Evolutionary conservation across 2,329 filamentous ascomycete genomes (phyloP).

Genomic region (Alternaria conjuncta): DNA sequence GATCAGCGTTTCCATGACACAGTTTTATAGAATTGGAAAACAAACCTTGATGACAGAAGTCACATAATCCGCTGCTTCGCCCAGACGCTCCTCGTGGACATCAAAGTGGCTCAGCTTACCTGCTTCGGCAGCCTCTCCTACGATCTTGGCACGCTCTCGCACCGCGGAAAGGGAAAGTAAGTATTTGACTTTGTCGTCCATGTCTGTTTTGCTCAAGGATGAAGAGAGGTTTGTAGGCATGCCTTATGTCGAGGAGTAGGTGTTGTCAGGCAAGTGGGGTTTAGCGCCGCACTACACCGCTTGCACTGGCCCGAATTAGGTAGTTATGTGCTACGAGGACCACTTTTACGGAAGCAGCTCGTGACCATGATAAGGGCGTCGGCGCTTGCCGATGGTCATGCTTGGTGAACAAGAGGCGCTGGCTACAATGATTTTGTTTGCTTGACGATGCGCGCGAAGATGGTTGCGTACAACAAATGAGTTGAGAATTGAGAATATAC

Average conservation of each 20-base stretch:
- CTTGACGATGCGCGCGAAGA: neutral
- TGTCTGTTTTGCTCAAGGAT: slow-evolving; percentile 1
- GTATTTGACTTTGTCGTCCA: slow-evolving; percentile 34
- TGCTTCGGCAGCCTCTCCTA: slow-evolving; percentile 31
- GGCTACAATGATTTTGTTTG: neutral
- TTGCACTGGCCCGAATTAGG: slow-evolving; percentile 6
- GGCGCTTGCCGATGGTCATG: slow-evolving; percentile 3
- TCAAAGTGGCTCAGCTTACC: slow-evolving; percentile 77
- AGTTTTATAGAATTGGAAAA: neutral
- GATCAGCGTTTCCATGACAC: neutral
- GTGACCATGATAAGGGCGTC: slow-evolving; percentile 10
- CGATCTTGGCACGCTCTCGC: slow-evolving; percentile 35
- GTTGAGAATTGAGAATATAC: slow-evolving; percentile 11
- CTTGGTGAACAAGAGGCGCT: neutral
- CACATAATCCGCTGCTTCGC: slow-evolving; percentile 80
- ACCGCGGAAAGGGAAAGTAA: slow-evolving; percentile 35
- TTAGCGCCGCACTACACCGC: slow-evolving; percentile 3
- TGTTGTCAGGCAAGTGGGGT: slow-evolving; percentile 13
- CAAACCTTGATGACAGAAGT: slow-evolving; percentile 86
- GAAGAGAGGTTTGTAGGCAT: neutral
- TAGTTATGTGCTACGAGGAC: slow-evolving; percentile 9
- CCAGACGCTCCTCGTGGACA: slow-evolving; percentile 80
- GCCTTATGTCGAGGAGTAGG: slow-evolving; percentile 2
- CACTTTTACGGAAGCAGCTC: slow-evolving; percentile 6
- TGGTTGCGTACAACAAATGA: neutral